Conservation (phyloP, 2,329 filamentous ascomycete species). For the Aspergillus unguis region DNA sequence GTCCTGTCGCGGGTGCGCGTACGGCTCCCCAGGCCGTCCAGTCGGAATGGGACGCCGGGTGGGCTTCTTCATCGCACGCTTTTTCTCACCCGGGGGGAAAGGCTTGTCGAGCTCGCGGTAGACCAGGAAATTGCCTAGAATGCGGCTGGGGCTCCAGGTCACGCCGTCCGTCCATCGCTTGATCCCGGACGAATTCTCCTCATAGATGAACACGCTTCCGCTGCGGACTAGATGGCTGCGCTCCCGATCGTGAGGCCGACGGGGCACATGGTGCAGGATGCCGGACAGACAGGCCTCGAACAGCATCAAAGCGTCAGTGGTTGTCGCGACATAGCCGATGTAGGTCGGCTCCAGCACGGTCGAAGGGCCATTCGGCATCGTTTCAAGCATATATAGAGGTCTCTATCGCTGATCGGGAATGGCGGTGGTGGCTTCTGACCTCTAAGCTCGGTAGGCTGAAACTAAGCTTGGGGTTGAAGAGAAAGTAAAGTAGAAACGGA, state of each 20-base stretch:
- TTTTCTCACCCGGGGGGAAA: conserved; percentile 80
- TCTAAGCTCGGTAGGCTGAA: conserved; percentile 14
- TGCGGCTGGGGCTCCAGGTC: conserved; percentile 84
- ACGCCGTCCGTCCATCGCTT: conserved; percentile 93
- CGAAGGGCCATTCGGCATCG: conserved; percentile 44
- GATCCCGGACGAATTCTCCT: conserved; percentile 85
- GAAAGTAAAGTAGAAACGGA: conserved; percentile 17
- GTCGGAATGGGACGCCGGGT: conserved; percentile 45
- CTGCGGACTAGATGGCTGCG: conserved; percentile 72
- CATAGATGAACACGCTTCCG: conserved; percentile 86
- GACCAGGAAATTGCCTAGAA: conserved; percentile 78
- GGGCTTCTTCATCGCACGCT: conserved; percentile 71
- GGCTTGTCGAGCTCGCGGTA: conserved; percentile 78
- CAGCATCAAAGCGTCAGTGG: conserved; percentile 72
- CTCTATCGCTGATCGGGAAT: neutral
- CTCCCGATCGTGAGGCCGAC: conserved; percentile 83
- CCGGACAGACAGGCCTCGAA: conserved; percentile 76
- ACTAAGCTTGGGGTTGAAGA: conserved; percentile 17
- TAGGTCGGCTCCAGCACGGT: conserved; percentile 62
- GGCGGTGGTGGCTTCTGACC: neutral
- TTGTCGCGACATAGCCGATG: conserved; percentile 64
- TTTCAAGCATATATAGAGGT: conserved; percentile 6
- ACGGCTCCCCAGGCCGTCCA: conserved; percentile 53
- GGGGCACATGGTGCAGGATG: conserved; percentile 68
- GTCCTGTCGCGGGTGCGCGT: conserved; percentile 49